A percentile compares a stretch with the other conserved stretches of the same genome.
Evolutionary conservation across 176 grass and related monocot species (phyloP).

Genomic region (Thinopyrum elongatum): DNA sequence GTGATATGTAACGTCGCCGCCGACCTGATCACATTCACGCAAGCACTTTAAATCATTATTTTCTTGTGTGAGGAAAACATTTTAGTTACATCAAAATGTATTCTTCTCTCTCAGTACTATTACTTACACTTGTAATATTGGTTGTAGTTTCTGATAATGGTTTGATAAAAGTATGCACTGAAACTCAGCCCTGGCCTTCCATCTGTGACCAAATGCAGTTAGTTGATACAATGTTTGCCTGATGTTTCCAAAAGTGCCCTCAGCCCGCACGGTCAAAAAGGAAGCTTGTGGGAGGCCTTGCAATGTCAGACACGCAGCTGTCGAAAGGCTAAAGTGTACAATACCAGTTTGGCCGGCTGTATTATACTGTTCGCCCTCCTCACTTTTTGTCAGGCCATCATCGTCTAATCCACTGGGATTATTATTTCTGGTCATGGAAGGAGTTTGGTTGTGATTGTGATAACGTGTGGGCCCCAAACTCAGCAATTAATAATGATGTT

Average conservation of each 20-base stretch:
- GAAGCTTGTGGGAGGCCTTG: slow-evolving; percentile 6
- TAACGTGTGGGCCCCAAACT: neutral
- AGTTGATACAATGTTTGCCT: neutral
- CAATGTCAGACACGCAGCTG: slow-evolving; percentile 10
- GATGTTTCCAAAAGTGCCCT: slow-evolving; percentile 17
- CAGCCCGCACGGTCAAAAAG: slow-evolving; percentile 14
- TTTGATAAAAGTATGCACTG: neutral
- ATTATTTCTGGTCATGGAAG: slow-evolving; percentile 24
- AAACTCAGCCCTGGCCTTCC: slow-evolving; percentile 12
- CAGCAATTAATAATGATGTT: neutral
- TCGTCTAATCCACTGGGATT: slow-evolving; percentile 13
- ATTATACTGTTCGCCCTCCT: slow-evolving; percentile 26
- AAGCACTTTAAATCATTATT: no score
- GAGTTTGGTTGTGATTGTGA: slow-evolving; percentile 21
- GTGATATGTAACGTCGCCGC: no score
- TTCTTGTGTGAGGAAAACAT: no score
- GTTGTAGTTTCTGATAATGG: neutral
- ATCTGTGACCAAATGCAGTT: slow-evolving; percentile 22
- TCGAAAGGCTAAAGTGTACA: slow-evolving; percentile 25
- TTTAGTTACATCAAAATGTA: no score
- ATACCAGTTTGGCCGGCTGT: neutral
- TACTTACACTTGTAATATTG: no score
- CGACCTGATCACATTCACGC: no score
- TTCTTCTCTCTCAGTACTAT: no score
- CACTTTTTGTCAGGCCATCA: slow-evolving; percentile 22